These are phyloP conservation scores for Auriculariales sp. DNA, from an alignment of 768 basidiomycete species.

Conservation along the genomic window DNA sequence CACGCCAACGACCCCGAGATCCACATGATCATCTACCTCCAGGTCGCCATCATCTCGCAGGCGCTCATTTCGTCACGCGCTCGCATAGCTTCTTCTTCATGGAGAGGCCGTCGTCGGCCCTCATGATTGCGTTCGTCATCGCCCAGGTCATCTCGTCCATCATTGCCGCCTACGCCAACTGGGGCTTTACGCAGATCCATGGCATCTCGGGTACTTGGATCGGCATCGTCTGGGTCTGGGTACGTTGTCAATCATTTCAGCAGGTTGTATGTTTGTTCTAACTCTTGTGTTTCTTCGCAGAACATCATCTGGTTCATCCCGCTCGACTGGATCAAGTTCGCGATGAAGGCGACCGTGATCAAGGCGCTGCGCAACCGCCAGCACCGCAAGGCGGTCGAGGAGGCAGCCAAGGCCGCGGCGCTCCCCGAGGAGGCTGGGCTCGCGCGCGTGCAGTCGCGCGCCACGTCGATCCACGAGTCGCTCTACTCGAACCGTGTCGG, in stretches of 20 bases:
- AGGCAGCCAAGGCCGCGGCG: conserved; percentile 20
- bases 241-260: conserved; percentile 30
- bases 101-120: conserved; percentile 83
- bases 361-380: conserved; percentile 62
- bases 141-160: conserved; percentile 92
- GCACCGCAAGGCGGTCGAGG: conserved; percentile 22
- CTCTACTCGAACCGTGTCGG: conserved; percentile 90
- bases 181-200: conserved; percentile 81
- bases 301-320: conserved; percentile 94
- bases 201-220: conserved; percentile 87
- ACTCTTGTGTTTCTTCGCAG: conserved; percentile 22
- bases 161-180: conserved; percentile 86
- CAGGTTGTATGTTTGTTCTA: too few relatives aligned
- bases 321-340: conserved; percentile 91
- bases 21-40: conserved; percentile 86
- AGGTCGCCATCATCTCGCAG: conserved; percentile 98
- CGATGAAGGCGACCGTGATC: conserved; percentile 89
- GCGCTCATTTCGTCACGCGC: conserved; percentile 94
- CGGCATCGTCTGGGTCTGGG: conserved; percentile 95
- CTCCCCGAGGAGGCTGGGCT: conserved; percentile 51
- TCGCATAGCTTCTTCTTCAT: conserved; percentile 94
- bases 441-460: conserved; percentile 78
- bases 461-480: conserved; percentile 78
- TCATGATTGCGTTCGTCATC: conserved; percentile 79
- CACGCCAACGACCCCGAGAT: conserved; percentile 52